Evolutionary conservation across 1,139 yeast genomes (phyloP).

Genomic region (Nakaseomyces uthaithaninus): DNA sequence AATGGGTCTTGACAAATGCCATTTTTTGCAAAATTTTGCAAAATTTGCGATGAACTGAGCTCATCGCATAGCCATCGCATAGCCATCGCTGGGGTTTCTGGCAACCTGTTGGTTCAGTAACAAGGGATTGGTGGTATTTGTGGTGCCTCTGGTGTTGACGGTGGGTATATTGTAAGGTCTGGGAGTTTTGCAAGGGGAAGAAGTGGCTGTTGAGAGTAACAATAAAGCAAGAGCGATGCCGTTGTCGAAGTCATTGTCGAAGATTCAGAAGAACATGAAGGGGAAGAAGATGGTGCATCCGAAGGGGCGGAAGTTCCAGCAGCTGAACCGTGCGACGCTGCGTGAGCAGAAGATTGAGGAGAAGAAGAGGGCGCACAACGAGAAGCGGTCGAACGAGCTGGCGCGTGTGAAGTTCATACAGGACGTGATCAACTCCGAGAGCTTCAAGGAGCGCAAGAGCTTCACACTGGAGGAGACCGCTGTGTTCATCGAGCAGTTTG

Average conservation of each 20-base stretch:
- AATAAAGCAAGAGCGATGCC: conserved; percentile 48
- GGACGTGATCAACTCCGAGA: conserved; percentile 46
- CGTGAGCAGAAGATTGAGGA: conserved; percentile 63
- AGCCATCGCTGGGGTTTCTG: too few relatives aligned
- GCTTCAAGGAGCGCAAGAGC: conserved; percentile 35
- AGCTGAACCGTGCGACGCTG: conserved; percentile 74
- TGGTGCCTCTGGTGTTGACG: too few relatives aligned
- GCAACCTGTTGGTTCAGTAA: too few relatives aligned
- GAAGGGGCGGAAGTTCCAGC: conserved; percentile 80
- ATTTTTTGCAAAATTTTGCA: too few relatives aligned
- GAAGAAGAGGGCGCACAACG: conserved; percentile 48
- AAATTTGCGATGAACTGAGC: too few relatives aligned
- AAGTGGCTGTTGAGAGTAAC: too few relatives aligned
- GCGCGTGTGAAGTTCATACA: conserved; percentile 56
- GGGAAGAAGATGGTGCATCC: conserved; percentile 55
- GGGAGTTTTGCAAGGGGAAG: too few relatives aligned
- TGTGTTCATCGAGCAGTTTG: conserved; percentile 50
- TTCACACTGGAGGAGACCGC: conserved; percentile 54
- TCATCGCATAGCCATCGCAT: too few relatives aligned
- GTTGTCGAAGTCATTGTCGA: conserved; percentile 60
- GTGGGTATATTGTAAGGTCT: too few relatives aligned
- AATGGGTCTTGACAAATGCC: too few relatives aligned
- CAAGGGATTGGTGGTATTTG: too few relatives aligned
- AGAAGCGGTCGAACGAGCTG: conserved; percentile 51
- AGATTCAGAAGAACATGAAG: conserved; percentile 51